Evolutionary conservation across 768 basidiomycete genomes (phyloP), one percentile per base, ranked within the genome.

Genomic region (Tephrocybe sp.): DNA sequence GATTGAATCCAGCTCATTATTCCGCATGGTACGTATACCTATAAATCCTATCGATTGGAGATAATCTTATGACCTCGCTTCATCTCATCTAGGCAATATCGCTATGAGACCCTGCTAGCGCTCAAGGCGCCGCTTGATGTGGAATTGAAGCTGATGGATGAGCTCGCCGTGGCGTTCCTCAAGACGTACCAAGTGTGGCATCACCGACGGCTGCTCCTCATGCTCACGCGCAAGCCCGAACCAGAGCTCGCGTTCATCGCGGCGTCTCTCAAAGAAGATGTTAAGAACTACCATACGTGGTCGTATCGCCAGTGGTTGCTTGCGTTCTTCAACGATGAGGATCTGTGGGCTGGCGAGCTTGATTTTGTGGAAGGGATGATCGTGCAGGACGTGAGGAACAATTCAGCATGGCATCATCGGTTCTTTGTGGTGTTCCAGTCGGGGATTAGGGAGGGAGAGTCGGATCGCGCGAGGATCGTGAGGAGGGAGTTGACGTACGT

Each of bases 231-330:
- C 48, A 64, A 75, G 19, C 78, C 85, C 5, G 62, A 49, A 3
- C 76, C 78, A 8, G 97, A 99, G 67, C 84, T 98, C 47, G 74
- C 64, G 28, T 98, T 97, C 67, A 86, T 93, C 64, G 78, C 84
- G 43, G 68, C 71, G 47, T 84, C 84, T 1, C 80, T 99, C 25
- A 70, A 79, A 7, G 76, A 69, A 18, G 97, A 99, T 63, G 69
- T 82, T 37, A 99, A 99, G 80, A 99, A 99, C 72, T 99, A 99
- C 66, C 96, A 98, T 67, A 98, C 97, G 0, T 99, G 97, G 97
- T 90, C 91, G 7, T 96, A 98, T 68, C 80, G 96, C 6, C 95
- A 99, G 66, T 98, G 94, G 93, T 66, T 94, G 11, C 82, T 97
- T 35, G 86, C 89, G 8, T 83, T 87, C 63, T 95, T 95, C 73